Conservation (phyloP, 441 rosid genomes). For the Biscutella auriculata region DNA sequence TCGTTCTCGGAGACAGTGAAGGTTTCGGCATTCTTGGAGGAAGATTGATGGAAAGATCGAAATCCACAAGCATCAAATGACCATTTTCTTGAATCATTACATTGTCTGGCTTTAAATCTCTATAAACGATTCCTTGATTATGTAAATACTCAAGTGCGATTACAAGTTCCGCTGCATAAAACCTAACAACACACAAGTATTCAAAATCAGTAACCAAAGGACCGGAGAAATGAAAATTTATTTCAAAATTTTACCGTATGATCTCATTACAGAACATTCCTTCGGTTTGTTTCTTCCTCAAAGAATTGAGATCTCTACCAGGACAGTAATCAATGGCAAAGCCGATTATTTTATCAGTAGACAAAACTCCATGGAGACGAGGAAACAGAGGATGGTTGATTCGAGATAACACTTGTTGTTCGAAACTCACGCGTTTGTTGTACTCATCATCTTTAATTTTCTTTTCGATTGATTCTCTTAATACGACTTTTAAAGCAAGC, state of each 20-base stretch:
- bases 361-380: conserved; percentile 45
- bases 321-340: conserved; percentile 84
- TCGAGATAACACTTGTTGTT: conserved; percentile 37
- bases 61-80: conserved; percentile 60
- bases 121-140: conserved; percentile 33
- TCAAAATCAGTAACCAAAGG: no score
- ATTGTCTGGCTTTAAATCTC: conserved; percentile 58
- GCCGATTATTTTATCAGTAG: conserved; percentile 47
- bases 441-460: conserved; percentile 6
- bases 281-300: conserved; percentile 55
- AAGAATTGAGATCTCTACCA: conserved; percentile 45
- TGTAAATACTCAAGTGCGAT: conserved; percentile 44
- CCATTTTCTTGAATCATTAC: conserved; percentile 52
- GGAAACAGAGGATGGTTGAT: conserved; percentile 63
- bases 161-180: conserved; percentile 52
- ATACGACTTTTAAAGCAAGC: conserved; percentile 53
- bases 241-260: conserved; percentile 13
- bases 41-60: conserved; percentile 48
- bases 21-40: conserved; percentile 24
- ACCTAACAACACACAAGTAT: conserved; percentile 19
- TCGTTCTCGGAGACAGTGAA: not conserved
- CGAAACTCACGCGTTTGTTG: conserved; percentile 34
- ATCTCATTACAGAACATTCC: conserved; percentile 53
- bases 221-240: no score
- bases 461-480: conserved; percentile 42